phyloP scores from a whole-genome alignment of 805 yeast genomes.

The Zygoascus flipseniorum region DNA sequence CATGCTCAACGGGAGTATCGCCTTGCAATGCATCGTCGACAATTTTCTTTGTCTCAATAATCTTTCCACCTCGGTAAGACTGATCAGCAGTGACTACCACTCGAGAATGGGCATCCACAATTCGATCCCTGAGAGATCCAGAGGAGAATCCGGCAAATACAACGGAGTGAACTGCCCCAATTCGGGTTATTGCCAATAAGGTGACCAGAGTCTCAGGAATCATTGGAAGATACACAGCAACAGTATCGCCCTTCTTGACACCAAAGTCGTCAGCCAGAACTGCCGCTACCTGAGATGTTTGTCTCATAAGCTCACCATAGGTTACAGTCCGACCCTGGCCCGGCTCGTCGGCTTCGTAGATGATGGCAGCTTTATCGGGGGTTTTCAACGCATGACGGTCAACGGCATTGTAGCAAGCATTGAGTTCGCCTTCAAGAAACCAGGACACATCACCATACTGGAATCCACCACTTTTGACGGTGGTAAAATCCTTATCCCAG shows the following conservation, averaged over 20 bases:
- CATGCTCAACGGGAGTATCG: conserved; percentile 65
- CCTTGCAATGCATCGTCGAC: conserved; percentile 87
- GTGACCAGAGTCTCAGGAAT: conserved; percentile 95
- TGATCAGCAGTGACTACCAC: conserved; percentile 92
- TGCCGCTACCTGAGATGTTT: conserved; percentile 82
- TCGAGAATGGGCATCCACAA: conserved; percentile 75
- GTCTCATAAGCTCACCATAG: conserved; percentile 74
- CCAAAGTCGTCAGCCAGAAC: conserved; percentile 69
- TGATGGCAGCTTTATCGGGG: conserved; percentile 61
- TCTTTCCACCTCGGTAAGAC: conserved; percentile 91
- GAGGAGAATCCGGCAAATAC: conserved; percentile 95
- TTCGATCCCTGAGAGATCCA: conserved; percentile 84
- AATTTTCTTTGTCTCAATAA: conserved; percentile 83
- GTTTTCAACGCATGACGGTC: conserved; percentile 87
- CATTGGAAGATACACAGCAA: conserved; percentile 95
- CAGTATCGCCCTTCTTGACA: conserved; percentile 88
- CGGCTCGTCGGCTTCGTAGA: conserved; percentile 93
- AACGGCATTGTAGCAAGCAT: conserved; percentile 88
- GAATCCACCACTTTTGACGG: conserved; percentile 56
- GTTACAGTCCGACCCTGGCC: conserved; percentile 64
- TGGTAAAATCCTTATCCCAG: conserved; percentile 73
- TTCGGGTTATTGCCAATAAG: conserved; percentile 81
- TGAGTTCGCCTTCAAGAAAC: conserved; percentile 88
- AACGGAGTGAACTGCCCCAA: conserved; percentile 95
- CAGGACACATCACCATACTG: conserved; percentile 77